Evolutionary conservation across 2,329 filamentous ascomycete genomes (phyloP).

Genomic region (Botryosphaeria dothidea): DNA sequence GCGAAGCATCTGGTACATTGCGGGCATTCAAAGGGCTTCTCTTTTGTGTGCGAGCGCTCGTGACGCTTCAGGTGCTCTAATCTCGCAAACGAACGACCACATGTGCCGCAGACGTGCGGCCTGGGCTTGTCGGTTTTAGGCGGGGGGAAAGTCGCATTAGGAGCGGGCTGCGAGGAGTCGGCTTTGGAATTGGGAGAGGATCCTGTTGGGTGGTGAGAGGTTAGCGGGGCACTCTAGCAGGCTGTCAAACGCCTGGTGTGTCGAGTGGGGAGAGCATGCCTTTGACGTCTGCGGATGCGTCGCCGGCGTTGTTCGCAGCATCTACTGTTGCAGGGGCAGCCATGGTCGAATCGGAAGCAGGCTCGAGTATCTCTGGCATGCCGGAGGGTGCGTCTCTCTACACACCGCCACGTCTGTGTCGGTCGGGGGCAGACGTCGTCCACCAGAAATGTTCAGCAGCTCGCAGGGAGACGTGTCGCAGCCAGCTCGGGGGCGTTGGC

Average conservation of each 20-base stretch:
- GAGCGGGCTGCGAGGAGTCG: slow-evolving; percentile 8
- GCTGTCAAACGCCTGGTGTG: neutral
- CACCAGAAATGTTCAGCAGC: neutral
- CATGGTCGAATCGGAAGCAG: slow-evolving; percentile 2
- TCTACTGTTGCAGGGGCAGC: slow-evolving; percentile 16
- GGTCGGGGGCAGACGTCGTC: neutral
- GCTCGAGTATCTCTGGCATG: slow-evolving; percentile 8
- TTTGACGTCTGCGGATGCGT: slow-evolving; percentile 7
- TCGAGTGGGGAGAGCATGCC: slow-evolving; percentile 1
- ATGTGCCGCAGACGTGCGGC: slow-evolving; percentile 90
- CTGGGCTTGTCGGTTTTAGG: slow-evolving; percentile 97
- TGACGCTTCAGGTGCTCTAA: slow-evolving; percentile 96
- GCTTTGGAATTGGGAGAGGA: slow-evolving; percentile 14
- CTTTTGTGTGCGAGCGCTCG: slow-evolving; percentile 96
- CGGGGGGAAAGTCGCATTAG: slow-evolving; percentile 61
- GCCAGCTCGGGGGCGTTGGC: neutral
- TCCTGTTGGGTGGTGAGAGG: neutral
- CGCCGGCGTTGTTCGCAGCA: slow-evolving; percentile 10
- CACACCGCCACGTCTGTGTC: slow-evolving; percentile 7
- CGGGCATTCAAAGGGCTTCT: slow-evolving; percentile 97
- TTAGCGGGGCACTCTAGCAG: neutral
- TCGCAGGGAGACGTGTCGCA: neutral
- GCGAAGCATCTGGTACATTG: slow-evolving; percentile 96
- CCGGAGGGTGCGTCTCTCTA: slow-evolving; percentile 4
- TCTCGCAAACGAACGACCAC: slow-evolving; percentile 87